Percentiles rank a stretch among this genome's conserved stretches.
These are phyloP conservation scores for Arachis stenosperma DNA, from an alignment of 306 rosid genomes.

Conservation along the genomic window DNA sequence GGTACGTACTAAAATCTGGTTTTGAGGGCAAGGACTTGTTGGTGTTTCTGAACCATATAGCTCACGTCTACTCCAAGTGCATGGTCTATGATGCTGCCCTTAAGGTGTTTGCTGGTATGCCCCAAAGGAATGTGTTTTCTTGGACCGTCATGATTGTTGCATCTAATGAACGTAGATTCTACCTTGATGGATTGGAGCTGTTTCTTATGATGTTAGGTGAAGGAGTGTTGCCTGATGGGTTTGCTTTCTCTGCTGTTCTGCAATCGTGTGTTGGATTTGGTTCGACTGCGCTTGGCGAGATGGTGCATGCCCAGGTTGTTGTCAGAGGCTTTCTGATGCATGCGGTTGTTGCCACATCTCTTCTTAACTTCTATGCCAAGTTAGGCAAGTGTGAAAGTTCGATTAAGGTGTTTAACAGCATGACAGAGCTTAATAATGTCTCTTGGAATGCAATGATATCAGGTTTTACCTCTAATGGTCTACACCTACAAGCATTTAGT, in stretches of 20 bases:
- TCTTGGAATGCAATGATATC: conserved; percentile 88
- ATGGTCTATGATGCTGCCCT: conserved; percentile 46
- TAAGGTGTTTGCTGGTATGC: conserved; percentile 68
- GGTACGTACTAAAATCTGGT: conserved; percentile 54
- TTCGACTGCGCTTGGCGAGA: conserved; percentile 51
- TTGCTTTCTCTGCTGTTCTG: conserved; percentile 62
- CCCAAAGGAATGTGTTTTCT: conserved; percentile 63
- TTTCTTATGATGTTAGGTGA: conserved; percentile 62
- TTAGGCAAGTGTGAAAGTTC: conserved; percentile 56
- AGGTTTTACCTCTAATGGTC: conserved; percentile 55
- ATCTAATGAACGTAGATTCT: conserved; percentile 54
- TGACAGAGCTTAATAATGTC: conserved; percentile 56
- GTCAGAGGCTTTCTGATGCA: conserved; percentile 59
- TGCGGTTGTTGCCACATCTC: conserved; percentile 61
- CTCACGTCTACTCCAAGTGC: conserved; percentile 63
- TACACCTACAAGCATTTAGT: conserved; percentile 58
- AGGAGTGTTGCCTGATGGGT: conserved; percentile 61
- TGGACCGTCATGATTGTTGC: conserved; percentile 73
- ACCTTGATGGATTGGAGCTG: conserved; percentile 51
- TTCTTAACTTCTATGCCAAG: conserved; percentile 85
- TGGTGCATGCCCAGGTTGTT: conserved; percentile 73
- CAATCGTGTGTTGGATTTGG: conserved; percentile 67
- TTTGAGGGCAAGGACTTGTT: conserved; percentile 48
- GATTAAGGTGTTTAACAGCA: conserved; percentile 56
- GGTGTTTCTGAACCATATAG: conserved; percentile 61